phyloP scores from a whole-genome alignment of 2,329 filamentous ascomycete species.

The Shiraia sp. region DNA sequence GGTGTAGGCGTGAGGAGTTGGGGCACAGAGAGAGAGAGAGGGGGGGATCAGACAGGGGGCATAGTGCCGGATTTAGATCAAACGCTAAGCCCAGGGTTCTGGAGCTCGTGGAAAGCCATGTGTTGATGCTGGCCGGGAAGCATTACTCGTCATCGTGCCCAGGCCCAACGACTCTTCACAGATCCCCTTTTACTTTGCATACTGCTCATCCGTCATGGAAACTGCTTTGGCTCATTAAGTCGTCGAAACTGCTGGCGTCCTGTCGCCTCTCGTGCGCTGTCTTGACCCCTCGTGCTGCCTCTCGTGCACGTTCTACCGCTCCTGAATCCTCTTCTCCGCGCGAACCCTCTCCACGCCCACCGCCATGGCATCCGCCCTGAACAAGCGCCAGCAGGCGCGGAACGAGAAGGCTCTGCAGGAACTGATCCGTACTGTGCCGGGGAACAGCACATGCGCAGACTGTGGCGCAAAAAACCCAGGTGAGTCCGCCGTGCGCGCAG shows the following conservation, averaged over 20 bases:
- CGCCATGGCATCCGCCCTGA: constrained; percentile 73
- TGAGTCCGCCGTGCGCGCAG: constrained; percentile 51
- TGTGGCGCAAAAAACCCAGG: constrained; percentile 90
- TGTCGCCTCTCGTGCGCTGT: constrained; percentile 15
- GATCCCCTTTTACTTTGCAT: constrained; percentile 19
- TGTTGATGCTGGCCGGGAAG: constrained; percentile 15
- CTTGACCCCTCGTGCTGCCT: constrained; percentile 13
- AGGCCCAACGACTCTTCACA: constrained; percentile 15
- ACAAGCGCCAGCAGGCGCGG: constrained; percentile 96
- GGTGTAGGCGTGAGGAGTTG: not conserved
- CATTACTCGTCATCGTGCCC: constrained; percentile 27
- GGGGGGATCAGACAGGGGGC: too few relatives aligned
- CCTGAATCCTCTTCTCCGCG: constrained; percentile 18
- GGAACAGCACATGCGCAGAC: constrained; percentile 93
- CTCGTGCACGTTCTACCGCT: constrained; percentile 25
- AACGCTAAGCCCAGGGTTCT: constrained; percentile 18
- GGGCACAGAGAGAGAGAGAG: not conserved
- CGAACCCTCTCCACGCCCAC: constrained; percentile 22
- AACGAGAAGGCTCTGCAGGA: constrained; percentile 93
- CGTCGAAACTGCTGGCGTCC: constrained; percentile 8
- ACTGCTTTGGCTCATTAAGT: constrained; percentile 11
- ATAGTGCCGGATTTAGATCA: constrained; percentile 16
- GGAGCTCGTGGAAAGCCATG: constrained; percentile 26
- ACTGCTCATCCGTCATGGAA: constrained; percentile 18
- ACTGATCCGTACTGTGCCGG: constrained; percentile 78